Percentiles rank a stretch among this genome's conserved stretches.
phyloP scores from a whole-genome alignment of 768 basidiomycete genomes.

The Pleurotus platypus region DNA sequence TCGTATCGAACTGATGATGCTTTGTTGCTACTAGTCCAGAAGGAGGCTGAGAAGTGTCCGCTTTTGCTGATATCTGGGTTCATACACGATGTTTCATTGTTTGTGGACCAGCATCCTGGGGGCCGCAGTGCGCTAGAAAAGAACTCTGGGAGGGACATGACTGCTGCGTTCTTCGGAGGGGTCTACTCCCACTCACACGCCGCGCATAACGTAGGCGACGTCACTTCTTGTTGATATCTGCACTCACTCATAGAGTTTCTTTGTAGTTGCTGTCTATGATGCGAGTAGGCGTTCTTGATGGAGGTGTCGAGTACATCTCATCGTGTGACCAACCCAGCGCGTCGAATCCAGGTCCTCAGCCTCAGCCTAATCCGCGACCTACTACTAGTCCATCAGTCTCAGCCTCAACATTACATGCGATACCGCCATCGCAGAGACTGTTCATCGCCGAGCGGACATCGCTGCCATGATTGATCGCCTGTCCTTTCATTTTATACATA shows the following conservation, averaged over 20 bases:
- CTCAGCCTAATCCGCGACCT: too few species aligned
- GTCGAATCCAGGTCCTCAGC: too few species aligned
- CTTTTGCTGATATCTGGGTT: slow-evolving; percentile 80
- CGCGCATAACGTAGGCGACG: slow-evolving; percentile 62
- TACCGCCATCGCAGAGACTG: slow-evolving; percentile 45
- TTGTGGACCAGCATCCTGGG: slow-evolving; percentile 78
- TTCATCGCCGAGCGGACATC: slow-evolving; percentile 28
- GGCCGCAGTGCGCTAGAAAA: slow-evolving; percentile 56
- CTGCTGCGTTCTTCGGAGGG: slow-evolving; percentile 83
- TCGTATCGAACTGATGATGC: neutral
- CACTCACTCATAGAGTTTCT: slow-evolving; percentile 1
- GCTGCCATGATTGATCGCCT: too few species aligned
- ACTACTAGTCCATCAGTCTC: neutral
- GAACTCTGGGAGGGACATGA: slow-evolving; percentile 78
- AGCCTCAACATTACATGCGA: slow-evolving; percentile 26
- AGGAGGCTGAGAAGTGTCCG: slow-evolving; percentile 59
- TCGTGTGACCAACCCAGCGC: too few species aligned
- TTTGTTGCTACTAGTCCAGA: slow-evolving; percentile 44
- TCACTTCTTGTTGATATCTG: neutral
- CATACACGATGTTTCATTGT: slow-evolving; percentile 79
- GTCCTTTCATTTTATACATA: too few species aligned
- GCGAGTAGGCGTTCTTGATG: slow-evolving; percentile 66
- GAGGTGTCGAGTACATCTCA: slow-evolving; percentile 49
- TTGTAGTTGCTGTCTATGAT: slow-evolving; percentile 68
- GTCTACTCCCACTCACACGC: slow-evolving; percentile 81